phyloP scores from a whole-genome alignment of 176 grass and related monocot species.

The Triticum monococcum region DNA sequence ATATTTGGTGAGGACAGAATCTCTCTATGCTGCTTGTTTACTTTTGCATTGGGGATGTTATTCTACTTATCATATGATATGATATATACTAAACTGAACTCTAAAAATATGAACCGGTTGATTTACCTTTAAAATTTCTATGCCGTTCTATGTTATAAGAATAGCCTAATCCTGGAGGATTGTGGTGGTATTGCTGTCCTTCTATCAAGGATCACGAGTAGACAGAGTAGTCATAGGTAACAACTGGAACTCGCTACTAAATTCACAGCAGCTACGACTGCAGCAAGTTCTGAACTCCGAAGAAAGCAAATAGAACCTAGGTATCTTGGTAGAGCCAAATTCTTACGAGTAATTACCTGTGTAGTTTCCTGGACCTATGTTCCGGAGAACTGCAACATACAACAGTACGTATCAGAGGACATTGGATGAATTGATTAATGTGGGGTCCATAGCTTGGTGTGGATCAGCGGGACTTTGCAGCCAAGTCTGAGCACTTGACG shows the following conservation, averaged over 20 bases:
- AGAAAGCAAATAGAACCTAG: slow-evolving; percentile 14
- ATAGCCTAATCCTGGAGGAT: background rate
- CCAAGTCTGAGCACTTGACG: background rate
- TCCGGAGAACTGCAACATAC: background rate
- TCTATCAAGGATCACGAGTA: background rate
- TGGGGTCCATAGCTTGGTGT: background rate
- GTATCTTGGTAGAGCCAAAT: background rate
- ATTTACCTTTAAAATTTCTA: background rate
- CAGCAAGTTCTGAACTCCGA: background rate
- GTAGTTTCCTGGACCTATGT: background rate
- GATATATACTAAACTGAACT: slow-evolving; percentile 8
- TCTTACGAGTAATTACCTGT: background rate
- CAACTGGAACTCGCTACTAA: background rate
- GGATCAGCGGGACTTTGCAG: background rate
- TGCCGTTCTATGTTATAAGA: background rate
- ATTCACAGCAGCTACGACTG: background rate
- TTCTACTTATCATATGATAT: background rate
- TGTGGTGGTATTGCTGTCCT: slow-evolving; percentile 15
- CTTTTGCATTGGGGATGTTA: background rate
- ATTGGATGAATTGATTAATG: background rate
- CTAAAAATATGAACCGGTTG: background rate
- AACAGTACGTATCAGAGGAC: background rate
- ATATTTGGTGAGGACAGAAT: slow-evolving; percentile 62
- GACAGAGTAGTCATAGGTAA: background rate
- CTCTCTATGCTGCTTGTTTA: slow-evolving; percentile 11